These are phyloP conservation scores for Hanseniaspora osmophila DNA, from an alignment of 805 yeast genomes.

Conservation along the genomic window DNA sequence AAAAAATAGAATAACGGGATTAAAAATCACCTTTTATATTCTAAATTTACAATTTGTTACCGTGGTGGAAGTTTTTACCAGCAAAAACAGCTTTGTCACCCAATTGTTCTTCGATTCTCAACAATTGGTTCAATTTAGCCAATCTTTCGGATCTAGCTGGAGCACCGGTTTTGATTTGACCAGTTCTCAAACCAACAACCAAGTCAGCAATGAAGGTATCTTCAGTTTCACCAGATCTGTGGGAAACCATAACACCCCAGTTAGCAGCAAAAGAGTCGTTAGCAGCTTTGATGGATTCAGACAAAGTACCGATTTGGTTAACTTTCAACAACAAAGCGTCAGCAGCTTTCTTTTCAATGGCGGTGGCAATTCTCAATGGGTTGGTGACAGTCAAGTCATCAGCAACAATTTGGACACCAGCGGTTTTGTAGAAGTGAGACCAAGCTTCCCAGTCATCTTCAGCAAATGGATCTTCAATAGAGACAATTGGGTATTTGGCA, in stretches of 20 bases:
- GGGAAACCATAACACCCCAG: conserved; percentile 99
- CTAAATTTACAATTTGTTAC: conserved; percentile 24
- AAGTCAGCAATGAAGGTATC: conserved; percentile 97
- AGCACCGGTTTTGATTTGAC: conserved; percentile 99
- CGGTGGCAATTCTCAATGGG: conserved; percentile 86
- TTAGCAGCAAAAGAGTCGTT: conserved; percentile 86
- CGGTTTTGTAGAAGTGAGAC: conserved; percentile 69
- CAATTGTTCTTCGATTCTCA: conserved; percentile 96
- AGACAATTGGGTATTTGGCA: conserved; percentile 90
- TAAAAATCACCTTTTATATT: no score
- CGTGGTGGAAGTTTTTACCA: conserved; percentile 74
- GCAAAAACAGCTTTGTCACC: conserved; percentile 96
- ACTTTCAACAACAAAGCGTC: conserved; percentile 92
- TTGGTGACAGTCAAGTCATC: conserved; percentile 98
- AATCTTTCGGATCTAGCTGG: conserved; percentile 99
- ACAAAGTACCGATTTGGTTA: conserved; percentile 93
- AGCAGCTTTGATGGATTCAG: conserved; percentile 96
- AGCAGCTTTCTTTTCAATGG: conserved; percentile 93
- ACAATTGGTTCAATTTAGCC: conserved; percentile 96
- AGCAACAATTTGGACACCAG: conserved; percentile 82
- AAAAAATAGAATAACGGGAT: neutral
- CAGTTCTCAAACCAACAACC: conserved; percentile 93
- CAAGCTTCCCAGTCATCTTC: conserved; percentile 99
- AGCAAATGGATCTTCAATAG: conserved; percentile 97
- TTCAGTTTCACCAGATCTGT: conserved; percentile 99